Base-by-base conservation (phyloP, 1,284 basidiomycete species). In the Grifola frondosa region DNA sequence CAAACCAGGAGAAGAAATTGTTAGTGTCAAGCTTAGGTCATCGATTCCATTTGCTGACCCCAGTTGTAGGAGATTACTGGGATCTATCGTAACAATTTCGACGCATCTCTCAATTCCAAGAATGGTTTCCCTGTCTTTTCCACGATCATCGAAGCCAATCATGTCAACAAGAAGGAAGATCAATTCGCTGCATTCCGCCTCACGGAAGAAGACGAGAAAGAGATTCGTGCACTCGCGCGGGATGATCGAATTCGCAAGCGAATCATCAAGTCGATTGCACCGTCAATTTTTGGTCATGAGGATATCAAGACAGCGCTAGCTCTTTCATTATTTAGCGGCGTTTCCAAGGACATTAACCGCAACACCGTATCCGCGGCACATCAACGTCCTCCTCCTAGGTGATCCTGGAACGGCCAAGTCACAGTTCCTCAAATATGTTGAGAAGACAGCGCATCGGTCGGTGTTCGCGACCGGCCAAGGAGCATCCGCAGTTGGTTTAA, bases 51-150 rank as follows among this genome's bases (percentile, higher is more conserved):
- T 10, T 41, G 37, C 22, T 3, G 9, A n/a, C 5, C 26, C 10
- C 5, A 21, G 29, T 24, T 20, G 25, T 42, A 50, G 89, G 94
- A 97, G 75, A 84, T 97, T 16, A 99, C 96, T 6, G 96, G 96
- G 46, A 84, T 98, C 56, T 99, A 99, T 67, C 83, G 95, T 54
- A 99, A 99, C 73, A 99, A 99, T 67, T 99, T 98, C 58, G 96
- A 99, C 62, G 95, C 95, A 5, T 90, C 94, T 2, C 80, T 99
- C 57, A 99, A 99, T 68, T 87, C 93, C 34, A 99, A 98, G 73
- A 98, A 99, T 57, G 97, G 96, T 19, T 99, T 99, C 73, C 96
- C 96, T 0, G 97, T 99, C 30, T 99, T 99, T 71, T 95, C 94
- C 4, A 99, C 96, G 6, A 81, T 99, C 44, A 87, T 99, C 49